Conservation (phyloP, 2,329 filamentous ascomycete species). For the Fusarium sp. region DNA sequence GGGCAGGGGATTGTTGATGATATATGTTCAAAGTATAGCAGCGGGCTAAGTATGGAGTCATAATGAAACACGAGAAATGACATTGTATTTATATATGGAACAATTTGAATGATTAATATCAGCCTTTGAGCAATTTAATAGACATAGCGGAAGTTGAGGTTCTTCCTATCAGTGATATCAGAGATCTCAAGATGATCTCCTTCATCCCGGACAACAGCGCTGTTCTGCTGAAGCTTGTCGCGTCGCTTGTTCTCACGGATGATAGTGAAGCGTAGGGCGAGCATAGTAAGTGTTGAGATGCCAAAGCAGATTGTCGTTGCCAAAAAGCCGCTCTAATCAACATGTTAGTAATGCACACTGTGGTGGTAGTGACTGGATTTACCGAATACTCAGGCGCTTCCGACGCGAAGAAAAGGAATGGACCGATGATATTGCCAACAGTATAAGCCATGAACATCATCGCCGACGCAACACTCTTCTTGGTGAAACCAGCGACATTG, state of each 20-base stretch:
- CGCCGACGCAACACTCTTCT: constrained; percentile 37
- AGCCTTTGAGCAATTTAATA: constrained; percentile 3
- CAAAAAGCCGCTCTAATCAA: constrained; percentile 41
- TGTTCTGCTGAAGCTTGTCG: constrained; percentile 17
- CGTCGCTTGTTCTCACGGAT: constrained; percentile 34
- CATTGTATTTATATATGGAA: background rate
- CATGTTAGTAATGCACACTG: too few species aligned
- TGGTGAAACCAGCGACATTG: constrained; percentile 40
- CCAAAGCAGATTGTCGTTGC: constrained; percentile 39
- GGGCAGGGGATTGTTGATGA: constrained; percentile 29
- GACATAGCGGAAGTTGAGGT: constrained; percentile 37
- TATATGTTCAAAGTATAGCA: constrained; percentile 9
- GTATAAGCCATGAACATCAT: constrained; percentile 44
- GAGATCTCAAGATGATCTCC: constrained; percentile 25
- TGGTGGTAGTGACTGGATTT: too few species aligned
- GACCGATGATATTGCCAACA: constrained; percentile 34
- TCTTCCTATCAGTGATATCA: constrained; percentile 34
- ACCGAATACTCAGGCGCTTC: constrained; percentile 37
- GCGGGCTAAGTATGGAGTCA: background rate
- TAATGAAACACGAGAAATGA: background rate
- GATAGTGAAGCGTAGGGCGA: constrained; percentile 20
- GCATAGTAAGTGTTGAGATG: constrained; percentile 26
- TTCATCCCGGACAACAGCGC: background rate
- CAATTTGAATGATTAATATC: too few species aligned
- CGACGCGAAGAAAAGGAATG: constrained; percentile 36